Evolutionary conservation across 805 yeast species (phyloP), one percentile per base, ranked within the genome.

Genomic region (Myxozyma udenii): DNA sequence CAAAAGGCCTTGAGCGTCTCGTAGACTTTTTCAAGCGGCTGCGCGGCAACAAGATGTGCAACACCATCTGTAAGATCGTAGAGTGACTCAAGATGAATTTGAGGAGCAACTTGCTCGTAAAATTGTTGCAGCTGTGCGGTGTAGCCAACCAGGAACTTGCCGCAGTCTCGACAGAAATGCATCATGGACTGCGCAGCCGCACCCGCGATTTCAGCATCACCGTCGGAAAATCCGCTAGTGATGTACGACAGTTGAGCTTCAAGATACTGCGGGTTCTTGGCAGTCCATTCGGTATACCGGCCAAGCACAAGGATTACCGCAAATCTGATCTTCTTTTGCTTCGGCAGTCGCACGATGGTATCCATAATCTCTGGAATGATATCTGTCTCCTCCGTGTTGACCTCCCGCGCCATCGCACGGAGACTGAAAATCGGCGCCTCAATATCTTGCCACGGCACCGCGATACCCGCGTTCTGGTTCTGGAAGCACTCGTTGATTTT

Each of bases 251-350:
- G 75, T 67, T 90, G 96, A 43, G 81, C 77, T 67, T 87, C 93
- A 53, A 95, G 73, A 61, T 75, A 84, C 55, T 85, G 84, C 3
- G 95, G 89, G 68, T 93, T 95, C 60, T 80, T 77, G 3, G 89
- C 74, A 0, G 98, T 87, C 97, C 98, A 93, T 70, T 85, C 88
- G 1, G 98, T 87, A 68, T 93, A 93, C 62, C 98, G 77, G n/a
- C 98, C 98, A 37, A 93, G 72, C 1, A 93, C 95, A 64, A 93
- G 75, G 0, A 96, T 88, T 1, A 95, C 89, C 4, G 98, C 95
- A 65, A 91, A 93, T 66, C 96, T 77, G 46, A 93, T 80, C 65
- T 87, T 87, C 19, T 85, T 82, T 64, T 87, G 89, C 60, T 87
- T 91, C 0, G 97, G 96, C 48, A 87, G 71, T 63, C 77, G 81